Evolutionary conservation across 257 asterid species (phyloP), one percentile per base, ranked within the genome.

Genomic region (Ilex asprella): DNA sequence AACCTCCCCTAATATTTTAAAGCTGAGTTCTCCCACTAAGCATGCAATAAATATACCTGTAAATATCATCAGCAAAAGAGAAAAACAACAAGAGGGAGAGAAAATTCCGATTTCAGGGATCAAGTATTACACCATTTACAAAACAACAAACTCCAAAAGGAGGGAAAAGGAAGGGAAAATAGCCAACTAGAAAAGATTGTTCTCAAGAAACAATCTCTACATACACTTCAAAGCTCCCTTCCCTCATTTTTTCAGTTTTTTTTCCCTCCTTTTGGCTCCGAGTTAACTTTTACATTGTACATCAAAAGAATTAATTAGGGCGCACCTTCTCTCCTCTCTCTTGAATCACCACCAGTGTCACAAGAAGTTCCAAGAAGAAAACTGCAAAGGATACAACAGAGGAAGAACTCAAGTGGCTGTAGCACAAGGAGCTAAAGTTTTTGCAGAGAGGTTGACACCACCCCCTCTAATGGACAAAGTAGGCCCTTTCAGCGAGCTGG

Each of bases 381-480:
- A 64, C 68, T 60, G 81, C 72, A 63, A 65, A 66, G 81, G 52
- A 69, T 72, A 72, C 69, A 72, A 69, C 78, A 52, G 35, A 39
- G 47, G 61, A 59, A 72, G 39, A 72, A 61, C 58, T 64, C 59
- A 79, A 39, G 75, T 32, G 52, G 70, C 54, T 39, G 68, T 64
- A 12, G 75, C 59, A 41, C 59, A 59, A 55, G 81, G 79, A 59
- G 79, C 71, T 68, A 70, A 55, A 58, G 74, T 59, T 73, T 76
- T 79, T 4, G 76, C 54, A 1, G 68, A 80, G 41, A 76, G 58
- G 60, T 31, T 68, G 67, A 80, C 44, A 16, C 76, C 82, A 41
- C 76, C 78, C 39, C 80, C 80, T 68, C 73, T 76, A 16, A 80
- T 31, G 31, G 80, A 76, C 59, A 76, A 3, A 12, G 76, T 67